A percentile compares a stretch with the other conserved stretches of the same genome.
Conservation (phyloP, 257 asterid genomes). For the Nicotiana undulata region DNA sequence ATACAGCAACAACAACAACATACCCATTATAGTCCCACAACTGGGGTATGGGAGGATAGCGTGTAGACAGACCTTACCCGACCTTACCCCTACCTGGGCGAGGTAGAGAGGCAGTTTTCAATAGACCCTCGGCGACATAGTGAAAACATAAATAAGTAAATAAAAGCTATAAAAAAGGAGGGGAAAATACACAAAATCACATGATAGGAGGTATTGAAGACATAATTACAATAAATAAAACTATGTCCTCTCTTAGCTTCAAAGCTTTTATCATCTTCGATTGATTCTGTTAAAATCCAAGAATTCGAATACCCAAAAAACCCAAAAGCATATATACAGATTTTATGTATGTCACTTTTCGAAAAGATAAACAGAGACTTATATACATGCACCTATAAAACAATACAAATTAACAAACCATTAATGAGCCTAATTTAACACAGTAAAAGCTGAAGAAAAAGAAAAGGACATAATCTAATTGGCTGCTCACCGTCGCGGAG, state of each 20-base stretch:
- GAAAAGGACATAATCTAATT: not conserved
- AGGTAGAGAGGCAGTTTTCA: too few relatives aligned
- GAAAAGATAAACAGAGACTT: too few relatives aligned
- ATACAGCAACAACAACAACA: too few relatives aligned
- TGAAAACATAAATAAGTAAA: not conserved
- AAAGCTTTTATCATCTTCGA: not conserved
- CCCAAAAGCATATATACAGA: not conserved
- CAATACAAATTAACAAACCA: too few relatives aligned
- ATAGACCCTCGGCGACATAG: too few relatives aligned
- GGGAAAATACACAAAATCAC: not conserved
- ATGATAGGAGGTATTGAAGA: not conserved
- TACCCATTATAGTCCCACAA: too few relatives aligned
- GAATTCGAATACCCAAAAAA: not conserved
- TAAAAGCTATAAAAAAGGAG: not conserved
- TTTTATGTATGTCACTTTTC: not conserved
- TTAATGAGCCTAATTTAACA: too few relatives aligned
- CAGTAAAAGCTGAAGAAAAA: not conserved
- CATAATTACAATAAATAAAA: not conserved
- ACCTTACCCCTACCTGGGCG: too few relatives aligned
- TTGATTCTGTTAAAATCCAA: not conserved
- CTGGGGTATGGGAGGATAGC: too few relatives aligned
- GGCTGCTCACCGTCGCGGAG: not conserved
- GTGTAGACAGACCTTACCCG: too few relatives aligned
- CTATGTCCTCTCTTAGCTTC: not conserved
- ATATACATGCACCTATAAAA: too few relatives aligned